Percentiles rank a stretch among this genome's conserved stretches.
Evolutionary conservation across 2,329 filamentous ascomycete genomes (phyloP).

Genomic region (Allantophomopsis lycopodina): DNA sequence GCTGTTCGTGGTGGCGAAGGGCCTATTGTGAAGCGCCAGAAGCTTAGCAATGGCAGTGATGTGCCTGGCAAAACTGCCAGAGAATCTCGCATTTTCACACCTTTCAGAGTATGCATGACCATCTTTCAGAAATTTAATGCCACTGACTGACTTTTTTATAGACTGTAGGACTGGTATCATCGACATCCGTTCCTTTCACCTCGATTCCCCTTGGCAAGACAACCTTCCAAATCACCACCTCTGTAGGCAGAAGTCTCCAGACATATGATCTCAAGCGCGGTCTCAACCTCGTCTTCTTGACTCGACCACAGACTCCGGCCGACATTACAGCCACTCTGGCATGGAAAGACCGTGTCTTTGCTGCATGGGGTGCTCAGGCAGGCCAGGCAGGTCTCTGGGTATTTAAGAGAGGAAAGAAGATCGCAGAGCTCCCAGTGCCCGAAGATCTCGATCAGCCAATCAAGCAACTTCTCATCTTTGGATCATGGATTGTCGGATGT

Average conservation of each 20-base stretch:
- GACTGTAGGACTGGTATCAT: slow-evolving; percentile 89
- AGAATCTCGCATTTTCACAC: slow-evolving; percentile 77
- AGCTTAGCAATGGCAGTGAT: slow-evolving; percentile 33
- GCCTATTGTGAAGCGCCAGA: slow-evolving; percentile 66
- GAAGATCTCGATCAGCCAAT: slow-evolving; percentile 55
- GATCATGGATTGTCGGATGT: slow-evolving; percentile 80
- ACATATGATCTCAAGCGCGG: slow-evolving; percentile 90
- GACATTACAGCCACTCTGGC: slow-evolving; percentile 76
- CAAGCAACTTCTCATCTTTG: slow-evolving; percentile 67
- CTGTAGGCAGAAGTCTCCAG: slow-evolving; percentile 77
- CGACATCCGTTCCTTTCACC: slow-evolving; percentile 81
- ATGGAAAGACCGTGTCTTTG: slow-evolving; percentile 77
- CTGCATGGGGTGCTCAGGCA: slow-evolving; percentile 66
- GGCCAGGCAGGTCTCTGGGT: slow-evolving; percentile 64
- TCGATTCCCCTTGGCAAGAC: slow-evolving; percentile 81
- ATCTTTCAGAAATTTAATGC: not conserved
- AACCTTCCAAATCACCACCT: slow-evolving; percentile 95
- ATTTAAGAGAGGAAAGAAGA: slow-evolving; percentile 80
- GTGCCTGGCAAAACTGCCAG: slow-evolving; percentile 24
- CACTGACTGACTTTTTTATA: slow-evolving; percentile 22
- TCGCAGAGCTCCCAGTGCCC: slow-evolving; percentile 61
- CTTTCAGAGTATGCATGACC: slow-evolving; percentile 59
- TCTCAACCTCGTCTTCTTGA: slow-evolving; percentile 86
- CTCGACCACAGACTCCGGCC: slow-evolving; percentile 74
- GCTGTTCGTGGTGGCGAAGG: slow-evolving; percentile 33